phyloP scores from a whole-genome alignment of 2,329 filamentous ascomycete genomes.

The Xylariaceae sp. region DNA sequence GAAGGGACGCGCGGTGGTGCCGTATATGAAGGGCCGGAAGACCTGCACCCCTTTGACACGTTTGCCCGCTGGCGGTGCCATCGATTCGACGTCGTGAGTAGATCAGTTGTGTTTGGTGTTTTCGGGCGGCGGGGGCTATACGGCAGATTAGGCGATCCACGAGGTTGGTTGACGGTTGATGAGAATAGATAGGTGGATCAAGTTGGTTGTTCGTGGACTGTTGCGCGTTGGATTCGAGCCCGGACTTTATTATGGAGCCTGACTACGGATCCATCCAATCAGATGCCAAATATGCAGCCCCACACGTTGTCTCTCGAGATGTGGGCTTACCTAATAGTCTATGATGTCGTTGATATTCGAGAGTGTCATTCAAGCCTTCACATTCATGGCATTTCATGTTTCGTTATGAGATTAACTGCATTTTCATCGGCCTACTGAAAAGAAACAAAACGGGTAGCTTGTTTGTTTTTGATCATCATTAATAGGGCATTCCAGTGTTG shows the following conservation, averaged over 20 bases:
- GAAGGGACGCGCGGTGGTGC: slow-evolving; percentile 74
- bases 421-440: too few relatives aligned
- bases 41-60: slow-evolving; percentile 64
- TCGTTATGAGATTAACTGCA: too few relatives aligned
- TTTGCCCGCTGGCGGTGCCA: slow-evolving; percentile 60
- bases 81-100: slow-evolving; percentile 29
- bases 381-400: too few relatives aligned
- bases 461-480: too few relatives aligned
- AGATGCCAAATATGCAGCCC: not conserved
- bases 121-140: not conserved
- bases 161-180: not conserved
- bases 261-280: not conserved
- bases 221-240: not conserved
- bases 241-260: slow-evolving; percentile 15
- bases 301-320: not conserved
- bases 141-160: not conserved
- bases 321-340: slow-evolving; percentile 14
- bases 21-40: slow-evolving; percentile 65
- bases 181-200: too few relatives aligned
- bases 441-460: too few relatives aligned
- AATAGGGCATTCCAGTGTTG: too few relatives aligned
- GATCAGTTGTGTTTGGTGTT: not conserved
- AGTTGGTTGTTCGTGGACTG: too few relatives aligned
- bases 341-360: slow-evolving; percentile 32
- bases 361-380: not conserved